Base-by-base conservation (phyloP, 164 flowering plant species). In the Vitis rupestris region DNA sequence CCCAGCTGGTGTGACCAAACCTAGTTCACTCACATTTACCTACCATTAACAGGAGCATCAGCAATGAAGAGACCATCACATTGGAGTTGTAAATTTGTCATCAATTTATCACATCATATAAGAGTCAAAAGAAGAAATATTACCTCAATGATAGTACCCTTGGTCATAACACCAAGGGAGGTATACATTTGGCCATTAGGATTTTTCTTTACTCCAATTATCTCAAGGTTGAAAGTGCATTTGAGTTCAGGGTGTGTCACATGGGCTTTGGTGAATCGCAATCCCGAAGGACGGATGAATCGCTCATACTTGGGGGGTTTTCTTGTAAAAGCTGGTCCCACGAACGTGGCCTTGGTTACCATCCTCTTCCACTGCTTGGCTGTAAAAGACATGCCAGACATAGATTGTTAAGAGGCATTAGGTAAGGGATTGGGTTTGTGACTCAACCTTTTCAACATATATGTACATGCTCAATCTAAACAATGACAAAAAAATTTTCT, bases 331-430 rank as follows among this genome's bases (percentile, higher is more conserved):
- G 89, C 81, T 17, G 93, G 89, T 69, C 98, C 98, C 6, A 95
- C 98, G 81, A 95, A 93, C 23, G 98, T 95, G 59, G 81, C 97
- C 73, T 95, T 95, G 5, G 99, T 95, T 55, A 95, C 84, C 99
- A 95, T 95, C 78, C 98, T 85, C 78, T 95, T 95, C 99, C 99
- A 95, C 68, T 95, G 99, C 84, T 95, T 94, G 56, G 93, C 99
- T 94, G 90, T 68, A 74, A 72, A 69, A 27, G 37, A 29, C 60
- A 19, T 53, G 23, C 2, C 2, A 23, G 17, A 55, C 13, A 64
- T 4, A 60, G 29, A 64, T 29, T 7, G 50, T 37, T 59, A 65
- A 23, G 44, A 63, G 12, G 7, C 16, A 71, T 17, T 10, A 10
- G 23, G 30, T 14, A 6, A 63, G 27, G 10, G 27, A 64, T 64